Base-by-base conservation (phyloP, 257 asterid species). In the Cynanchum wilfordii region DNA sequence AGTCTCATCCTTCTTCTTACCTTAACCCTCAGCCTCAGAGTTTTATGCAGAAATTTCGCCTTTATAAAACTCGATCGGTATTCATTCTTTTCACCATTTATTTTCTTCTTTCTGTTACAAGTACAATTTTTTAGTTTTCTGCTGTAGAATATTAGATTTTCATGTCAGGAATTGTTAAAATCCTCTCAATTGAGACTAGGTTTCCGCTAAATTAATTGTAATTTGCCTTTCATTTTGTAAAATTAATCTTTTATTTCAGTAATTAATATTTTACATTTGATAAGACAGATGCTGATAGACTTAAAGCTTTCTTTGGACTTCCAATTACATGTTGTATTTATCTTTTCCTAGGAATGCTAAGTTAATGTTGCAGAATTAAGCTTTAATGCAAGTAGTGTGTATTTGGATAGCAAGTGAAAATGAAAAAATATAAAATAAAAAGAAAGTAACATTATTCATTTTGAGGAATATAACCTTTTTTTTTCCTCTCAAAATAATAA, bases 11-110 rank as follows among this genome's bases (percentile, higher is more conserved):
- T 73, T 19, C 75, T 73, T 19, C 76, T 73, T 76, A 71, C 42
- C 59, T 70, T 59, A 73, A 76, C 73, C 82, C 85, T 2, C 79
- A 77, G 47, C 75, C 85, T 1, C 88, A 82, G 70, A 89, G 91
- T 69, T 81, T 88, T 85, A 88, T 93, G 91, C 91, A 91, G 88
- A 89, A 93, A 87, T 93, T 93, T 84, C 87, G 96, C 71, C 97
- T 93, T 67, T 93, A 90, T 40, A 90, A 90, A 86, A 93, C 98
- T 68, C 87, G 74, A 84, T 87, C 98, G 96, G 98, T 93, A 90
- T 73, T 27, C 20, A 56, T 71, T 69, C 47, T 25, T 68, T 56
- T 72, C 64, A 22, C 20, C 17, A 24, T 45, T 38, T 17, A 0
- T 20, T 44, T 60, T 4, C 11, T 19, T 47, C 25, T 17, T 52